A percentile compares a stretch with the other conserved stretches of the same genome.
These are phyloP conservation scores for Camillea tinctor DNA, from an alignment of 2,329 filamentous ascomycete genomes.

Conservation along the genomic window DNA sequence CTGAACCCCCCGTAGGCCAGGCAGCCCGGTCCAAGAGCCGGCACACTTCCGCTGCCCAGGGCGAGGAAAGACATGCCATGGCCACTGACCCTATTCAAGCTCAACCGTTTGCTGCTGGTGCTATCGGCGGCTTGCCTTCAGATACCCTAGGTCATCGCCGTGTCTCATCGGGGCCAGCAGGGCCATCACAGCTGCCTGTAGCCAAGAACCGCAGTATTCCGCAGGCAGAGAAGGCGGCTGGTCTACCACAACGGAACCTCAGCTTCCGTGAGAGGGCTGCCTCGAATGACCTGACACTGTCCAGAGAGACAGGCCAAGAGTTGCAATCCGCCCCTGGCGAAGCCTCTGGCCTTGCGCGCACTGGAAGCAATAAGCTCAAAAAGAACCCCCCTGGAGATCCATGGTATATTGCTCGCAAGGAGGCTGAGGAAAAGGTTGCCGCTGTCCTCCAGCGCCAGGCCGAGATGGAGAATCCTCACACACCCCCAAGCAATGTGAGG, in stretches of 20 bases:
- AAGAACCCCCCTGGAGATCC: constrained; percentile 57
- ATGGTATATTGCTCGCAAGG: constrained; percentile 43
- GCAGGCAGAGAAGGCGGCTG: constrained; percentile 29
- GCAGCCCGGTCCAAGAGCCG: constrained; percentile 35
- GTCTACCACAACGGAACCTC: constrained; percentile 51
- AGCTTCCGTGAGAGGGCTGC: constrained; percentile 61
- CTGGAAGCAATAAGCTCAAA: constrained; percentile 57
- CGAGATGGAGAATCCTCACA: constrained; percentile 8
- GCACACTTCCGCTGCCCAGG: constrained; percentile 22
- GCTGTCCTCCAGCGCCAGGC: constrained; percentile 24
- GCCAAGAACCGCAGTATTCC: constrained; percentile 24
- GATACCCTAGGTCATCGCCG: constrained; percentile 32
- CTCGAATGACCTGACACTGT: constrained; percentile 41
- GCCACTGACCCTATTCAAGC: constrained; percentile 24
- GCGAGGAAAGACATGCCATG: constrained; percentile 22
- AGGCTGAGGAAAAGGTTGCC: constrained; percentile 40
- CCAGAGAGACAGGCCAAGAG: constrained; percentile 28
- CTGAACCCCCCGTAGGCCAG: constrained; percentile 26
- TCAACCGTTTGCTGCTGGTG: constrained; percentile 25
- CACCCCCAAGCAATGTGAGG: constrained; percentile 3
- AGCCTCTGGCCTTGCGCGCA: constrained; percentile 42
- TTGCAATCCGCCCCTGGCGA: constrained; percentile 28
- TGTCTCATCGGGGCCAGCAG: constrained; percentile 27
- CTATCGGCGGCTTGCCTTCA: constrained; percentile 26
- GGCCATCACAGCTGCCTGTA: constrained; percentile 30